phyloP scores from a whole-genome alignment of 192 early-diverging fungal genomes.

The Mortierella hygrophila region DNA sequence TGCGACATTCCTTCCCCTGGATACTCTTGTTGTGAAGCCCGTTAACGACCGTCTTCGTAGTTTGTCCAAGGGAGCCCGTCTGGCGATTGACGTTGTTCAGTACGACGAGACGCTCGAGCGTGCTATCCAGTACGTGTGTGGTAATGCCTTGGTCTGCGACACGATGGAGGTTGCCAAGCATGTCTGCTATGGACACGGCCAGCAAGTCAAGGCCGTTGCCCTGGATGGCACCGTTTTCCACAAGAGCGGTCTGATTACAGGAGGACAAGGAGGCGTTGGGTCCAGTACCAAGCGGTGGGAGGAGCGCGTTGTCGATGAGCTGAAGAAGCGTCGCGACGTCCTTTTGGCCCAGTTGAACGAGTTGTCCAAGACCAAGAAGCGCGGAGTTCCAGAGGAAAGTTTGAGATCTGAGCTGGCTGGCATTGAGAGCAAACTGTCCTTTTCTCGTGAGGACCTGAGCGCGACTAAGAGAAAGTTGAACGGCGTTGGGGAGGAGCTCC shows the following conservation, averaged over 20 bases:
- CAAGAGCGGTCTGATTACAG: constrained; percentile 97
- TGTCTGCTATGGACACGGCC: constrained; percentile 85
- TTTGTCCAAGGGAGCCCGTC: constrained; percentile 82
- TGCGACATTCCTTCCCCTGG: constrained; percentile 95
- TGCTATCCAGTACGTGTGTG: constrained; percentile 92
- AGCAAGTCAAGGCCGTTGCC: constrained; percentile 92
- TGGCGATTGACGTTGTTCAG: constrained; percentile 95
- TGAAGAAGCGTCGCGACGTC: constrained; percentile 77
- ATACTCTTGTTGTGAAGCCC: constrained; percentile 78
- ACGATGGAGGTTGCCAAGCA: constrained; percentile 85
- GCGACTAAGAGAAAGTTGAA: constrained; percentile 67
- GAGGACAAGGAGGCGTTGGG: constrained; percentile 69
- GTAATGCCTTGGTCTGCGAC: constrained; percentile 94
- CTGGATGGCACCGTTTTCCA: constrained; percentile 96
- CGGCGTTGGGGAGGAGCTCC: constrained; percentile 71
- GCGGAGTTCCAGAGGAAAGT: constrained; percentile 73
- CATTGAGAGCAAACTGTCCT: constrained; percentile 69
- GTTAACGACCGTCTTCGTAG: constrained; percentile 87
- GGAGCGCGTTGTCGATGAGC: constrained; percentile 87
- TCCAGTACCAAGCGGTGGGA: constrained; percentile 80
- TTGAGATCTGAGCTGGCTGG: constrained; percentile 70
- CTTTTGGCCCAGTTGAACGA: constrained; percentile 80
- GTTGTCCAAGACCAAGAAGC: constrained; percentile 76
- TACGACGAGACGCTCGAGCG: constrained; percentile 82
- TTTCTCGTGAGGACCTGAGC: constrained; percentile 73